phyloP scores from a whole-genome alignment of 768 basidiomycete genomes.

The Tylopilus vinaceipallidus region DNA sequence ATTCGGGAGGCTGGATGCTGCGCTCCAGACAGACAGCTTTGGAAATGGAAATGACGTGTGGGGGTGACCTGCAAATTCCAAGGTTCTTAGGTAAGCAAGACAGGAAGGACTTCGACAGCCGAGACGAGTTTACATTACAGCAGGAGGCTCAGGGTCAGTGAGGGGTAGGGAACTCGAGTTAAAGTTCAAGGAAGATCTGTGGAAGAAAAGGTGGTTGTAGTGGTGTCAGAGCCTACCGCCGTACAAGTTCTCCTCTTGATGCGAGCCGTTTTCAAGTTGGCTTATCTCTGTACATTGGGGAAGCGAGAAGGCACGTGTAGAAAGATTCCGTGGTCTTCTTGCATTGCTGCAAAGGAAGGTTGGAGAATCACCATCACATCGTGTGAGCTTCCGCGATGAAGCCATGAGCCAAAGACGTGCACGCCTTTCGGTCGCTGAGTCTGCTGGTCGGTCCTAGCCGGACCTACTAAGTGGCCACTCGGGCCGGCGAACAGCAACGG shows the following conservation, averaged over 20 bases:
- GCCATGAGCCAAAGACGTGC: conserved; percentile 21
- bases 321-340: conserved; percentile 18
- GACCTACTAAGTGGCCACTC: background rate
- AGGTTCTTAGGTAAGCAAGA: background rate
- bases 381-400: conserved; percentile 16
- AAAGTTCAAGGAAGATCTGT: background rate
- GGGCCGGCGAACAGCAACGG: background rate
- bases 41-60: background rate
- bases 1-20: background rate
- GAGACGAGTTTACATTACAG: background rate
- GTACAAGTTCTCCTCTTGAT: no score
- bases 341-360: conserved; percentile 23
- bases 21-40: background rate
- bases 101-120: background rate
- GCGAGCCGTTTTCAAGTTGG: background rate
- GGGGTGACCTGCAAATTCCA: background rate
- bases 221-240: background rate
- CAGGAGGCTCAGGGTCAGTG: background rate
- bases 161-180: background rate
- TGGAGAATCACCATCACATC: conserved; percentile 25
- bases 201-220: background rate
- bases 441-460: background rate
- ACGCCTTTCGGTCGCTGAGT: conserved; percentile 3
- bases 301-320: conserved; percentile 16
- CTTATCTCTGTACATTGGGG: conserved; percentile 4